Evolutionary conservation across 2,329 filamentous ascomycete genomes (phyloP), one percentile per base, ranked within the genome.

Genomic region (Paecilomyces dactylethromorphus): DNA sequence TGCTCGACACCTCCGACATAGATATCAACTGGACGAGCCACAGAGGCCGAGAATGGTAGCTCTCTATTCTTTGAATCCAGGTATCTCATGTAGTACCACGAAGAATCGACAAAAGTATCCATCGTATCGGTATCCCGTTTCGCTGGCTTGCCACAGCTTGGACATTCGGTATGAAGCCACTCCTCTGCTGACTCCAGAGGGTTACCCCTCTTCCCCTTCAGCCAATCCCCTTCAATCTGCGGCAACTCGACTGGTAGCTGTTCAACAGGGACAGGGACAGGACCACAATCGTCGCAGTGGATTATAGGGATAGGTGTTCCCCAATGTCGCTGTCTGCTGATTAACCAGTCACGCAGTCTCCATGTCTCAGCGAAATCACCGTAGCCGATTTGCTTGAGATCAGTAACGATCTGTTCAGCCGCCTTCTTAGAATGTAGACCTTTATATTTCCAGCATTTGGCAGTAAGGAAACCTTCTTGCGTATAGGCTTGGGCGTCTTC

Each of bases 51-150:
- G 63, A 95, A 86, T 0, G 85, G 86, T 13, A 78, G 71, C 1
- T 81, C 68, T 13, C 78, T 64, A 64, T 94, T 92, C 18, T 85
- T 78, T 0, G 89, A 79, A 66, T 95, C 90, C 29, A 87, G 75
- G 66, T 91, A 96, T 12, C 91, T 84, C 76, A 92, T 85, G 68
- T 87, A 96, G 73, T 96, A 96, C 92, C 92, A 96, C 57, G 91
- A 95, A 1, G 91, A 96, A 75, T 96, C 92, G 61, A 96, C 92
- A 75, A 96, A 96, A 0, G 92, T 96, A 72, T 96, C 92, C 92
- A 96, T 96, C 2, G 92, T 96, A 71, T 96, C 92, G 0, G 92
- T 96, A 64, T 96, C 92, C 63, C 92, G 84, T 70, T 86, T 88
- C 6, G 90, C 92, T 24, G 84, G 76, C 1, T 83, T 81, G 15